Evolutionary conservation across 768 basidiomycete species (phyloP).

Genomic region (Hypholoma fasciculare): DNA sequence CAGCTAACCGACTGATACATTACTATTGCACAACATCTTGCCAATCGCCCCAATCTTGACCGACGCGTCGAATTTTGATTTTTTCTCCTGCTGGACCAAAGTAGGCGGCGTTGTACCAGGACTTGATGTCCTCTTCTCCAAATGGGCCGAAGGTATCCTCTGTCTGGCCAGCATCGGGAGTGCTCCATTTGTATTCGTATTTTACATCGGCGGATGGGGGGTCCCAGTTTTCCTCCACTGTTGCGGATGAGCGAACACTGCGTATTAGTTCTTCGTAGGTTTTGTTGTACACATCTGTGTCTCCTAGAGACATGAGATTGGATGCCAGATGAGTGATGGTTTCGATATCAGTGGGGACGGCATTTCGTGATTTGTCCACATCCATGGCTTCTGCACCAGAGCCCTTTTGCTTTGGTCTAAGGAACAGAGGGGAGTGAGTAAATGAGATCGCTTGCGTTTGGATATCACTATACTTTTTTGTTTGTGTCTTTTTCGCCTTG

Average conservation of each 20-base stretch:
- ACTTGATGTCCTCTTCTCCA: slow-evolving; percentile 72
- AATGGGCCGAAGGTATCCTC: slow-evolving; percentile 78
- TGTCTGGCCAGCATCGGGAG: slow-evolving; percentile 45
- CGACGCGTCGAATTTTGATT: slow-evolving; percentile 66
- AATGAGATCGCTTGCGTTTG: not conserved
- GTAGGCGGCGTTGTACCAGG: slow-evolving; percentile 80
- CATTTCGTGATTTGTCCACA: slow-evolving; percentile 44
- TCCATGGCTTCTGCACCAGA: slow-evolving; percentile 39
- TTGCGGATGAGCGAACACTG: slow-evolving; percentile 68
- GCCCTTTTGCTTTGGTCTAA: slow-evolving; percentile 29
- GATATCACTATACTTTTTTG: slow-evolving; percentile 26
- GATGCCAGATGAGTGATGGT: slow-evolving; percentile 84
- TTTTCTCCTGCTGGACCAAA: slow-evolving; percentile 81
- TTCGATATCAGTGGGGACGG: slow-evolving; percentile 60
- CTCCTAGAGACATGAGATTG: slow-evolving; percentile 84
- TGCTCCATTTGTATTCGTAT: slow-evolving; percentile 84
- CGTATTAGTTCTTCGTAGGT: slow-evolving; percentile 87
- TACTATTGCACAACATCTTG: slow-evolving; percentile 54
- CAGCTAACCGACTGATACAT: slow-evolving; percentile 1
- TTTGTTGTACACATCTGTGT: slow-evolving; percentile 82
- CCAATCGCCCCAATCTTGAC: slow-evolving; percentile 78
- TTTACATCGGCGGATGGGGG: slow-evolving; percentile 75
- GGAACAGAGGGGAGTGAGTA: slow-evolving; percentile 3
- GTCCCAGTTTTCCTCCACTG: slow-evolving; percentile 66
- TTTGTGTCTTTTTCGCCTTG: slow-evolving; percentile 41